phyloP scores from a whole-genome alignment of 192 early-diverging fungal genomes.

The Allomyces macrogynus region DNA sequence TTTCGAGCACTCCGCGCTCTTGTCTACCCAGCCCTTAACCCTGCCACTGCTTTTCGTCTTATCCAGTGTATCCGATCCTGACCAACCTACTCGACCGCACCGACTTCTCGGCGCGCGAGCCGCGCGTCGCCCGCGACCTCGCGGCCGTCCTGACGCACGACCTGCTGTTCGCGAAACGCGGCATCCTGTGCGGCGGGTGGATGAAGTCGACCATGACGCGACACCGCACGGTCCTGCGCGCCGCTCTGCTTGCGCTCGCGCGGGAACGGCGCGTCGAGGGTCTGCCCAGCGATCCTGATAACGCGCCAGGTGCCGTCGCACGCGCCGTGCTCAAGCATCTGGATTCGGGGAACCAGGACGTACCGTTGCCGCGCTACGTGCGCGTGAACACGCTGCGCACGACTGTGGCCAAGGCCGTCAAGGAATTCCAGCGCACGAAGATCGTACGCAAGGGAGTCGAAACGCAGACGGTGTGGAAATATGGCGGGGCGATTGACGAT shows the following conservation, averaged over 20 bases:
- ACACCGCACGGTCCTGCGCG: slow-evolving; percentile 44
- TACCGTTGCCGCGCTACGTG: slow-evolving; percentile 60
- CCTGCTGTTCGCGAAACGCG: slow-evolving; percentile 53
- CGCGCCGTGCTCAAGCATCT: background rate
- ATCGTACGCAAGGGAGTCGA: too few species aligned
- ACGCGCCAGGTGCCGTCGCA: background rate
- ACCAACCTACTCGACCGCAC: slow-evolving; percentile 26
- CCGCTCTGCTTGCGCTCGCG: slow-evolving; percentile 56
- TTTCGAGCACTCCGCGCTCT: too few species aligned
- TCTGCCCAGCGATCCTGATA: background rate
- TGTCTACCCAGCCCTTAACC: too few species aligned
- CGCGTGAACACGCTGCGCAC: slow-evolving; percentile 68
- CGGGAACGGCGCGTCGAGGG: slow-evolving; percentile 34
- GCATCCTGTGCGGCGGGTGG: slow-evolving; percentile 32
- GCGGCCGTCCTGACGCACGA: slow-evolving; percentile 63
- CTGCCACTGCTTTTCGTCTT: too few species aligned
- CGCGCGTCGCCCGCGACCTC: slow-evolving; percentile 22
- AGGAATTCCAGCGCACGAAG: slow-evolving; percentile 24
- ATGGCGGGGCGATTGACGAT: slow-evolving; percentile 14
- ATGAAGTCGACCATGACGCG: slow-evolving; percentile 44
- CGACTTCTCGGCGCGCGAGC: slow-evolving; percentile 21
- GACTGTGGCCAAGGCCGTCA: slow-evolving; percentile 44
- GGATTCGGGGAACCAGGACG: slow-evolving; percentile 5
- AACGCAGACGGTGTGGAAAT: slow-evolving; percentile 20
- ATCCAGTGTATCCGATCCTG: slow-evolving; percentile 23